A percentile compares a stretch with the other conserved stretches of the same genome.
Evolutionary conservation across 2,329 filamentous ascomycete species (phyloP).

Genomic region (Trichoderma hamatum): DNA sequence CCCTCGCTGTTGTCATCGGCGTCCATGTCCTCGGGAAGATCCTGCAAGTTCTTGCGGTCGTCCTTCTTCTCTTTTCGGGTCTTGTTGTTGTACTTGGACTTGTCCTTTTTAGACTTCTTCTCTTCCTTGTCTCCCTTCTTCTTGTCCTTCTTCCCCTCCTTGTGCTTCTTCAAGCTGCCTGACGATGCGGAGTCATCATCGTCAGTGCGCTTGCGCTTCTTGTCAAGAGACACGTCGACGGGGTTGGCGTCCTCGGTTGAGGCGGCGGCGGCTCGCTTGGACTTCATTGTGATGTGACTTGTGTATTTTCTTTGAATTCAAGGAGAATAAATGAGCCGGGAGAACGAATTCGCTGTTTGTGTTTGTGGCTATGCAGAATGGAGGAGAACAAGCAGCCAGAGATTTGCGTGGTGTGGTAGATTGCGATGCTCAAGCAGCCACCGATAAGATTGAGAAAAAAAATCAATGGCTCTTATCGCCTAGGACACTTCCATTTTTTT

Average conservation of each 20-base stretch:
- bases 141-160: constrained; percentile 41
- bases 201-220: constrained; percentile 44
- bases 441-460: constrained; percentile 1
- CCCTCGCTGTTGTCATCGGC: constrained; percentile 36
- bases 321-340: not conserved
- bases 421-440: not conserved
- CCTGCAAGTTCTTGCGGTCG: constrained; percentile 45
- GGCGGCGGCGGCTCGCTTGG: constrained; percentile 41
- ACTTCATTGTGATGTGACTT: constrained; percentile 38
- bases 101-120: constrained; percentile 47
- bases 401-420: not conserved
- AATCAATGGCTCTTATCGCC: constrained; percentile 25
- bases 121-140: constrained; percentile 45
- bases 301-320: not conserved
- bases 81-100: constrained; percentile 46
- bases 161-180: constrained; percentile 37
- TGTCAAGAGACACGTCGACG: constrained; percentile 34
- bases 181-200: constrained; percentile 34
- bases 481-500: not conserved
- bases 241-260: constrained; percentile 38
- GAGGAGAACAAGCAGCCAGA: not conserved
- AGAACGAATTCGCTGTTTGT: not conserved
- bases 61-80: constrained; percentile 48
- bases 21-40: constrained; percentile 41
- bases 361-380: not conserved